Base-by-base conservation (phyloP, 1,139 yeast genomes). In the Blastobotrys indianensis region DNA sequence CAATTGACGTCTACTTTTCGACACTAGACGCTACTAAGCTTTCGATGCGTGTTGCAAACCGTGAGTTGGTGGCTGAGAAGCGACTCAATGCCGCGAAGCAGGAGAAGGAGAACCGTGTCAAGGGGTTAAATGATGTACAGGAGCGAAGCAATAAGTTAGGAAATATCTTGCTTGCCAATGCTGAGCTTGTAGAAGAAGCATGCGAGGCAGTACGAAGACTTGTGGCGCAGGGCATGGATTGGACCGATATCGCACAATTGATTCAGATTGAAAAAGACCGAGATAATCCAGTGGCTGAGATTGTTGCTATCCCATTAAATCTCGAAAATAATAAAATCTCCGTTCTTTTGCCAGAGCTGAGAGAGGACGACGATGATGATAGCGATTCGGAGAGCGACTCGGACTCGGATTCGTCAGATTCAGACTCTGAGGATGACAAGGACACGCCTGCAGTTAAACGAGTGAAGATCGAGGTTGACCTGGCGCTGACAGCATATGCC, bases 191-290 rank as follows among this genome's bases (percentile, higher is more conserved):
- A 2, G 92, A 84, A 46, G 77, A 78, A 23, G 88, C 94, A 41
- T 81, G 78, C 49, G 67, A 63, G 11, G 82, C 86, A 9, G 83
- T 92, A 7, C 82, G 80, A 49, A 70, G 70, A 1, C 67, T 86
- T 47, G 54, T 90, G 4, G 80, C 82, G 44, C 94, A 86, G 60
- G 94, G 87, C 54, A 86, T 87, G 90, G 97, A 92, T 62, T 92
- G 98, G 98, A 75, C 79, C 31, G 85, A 87, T 53, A 88, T 90
- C 50, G 96, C 85, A 60, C 80, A 82, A 53, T 68, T 82, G 47
- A 80, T 92, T 45, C 69, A 74, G 45, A 73, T 80, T 42, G 96
- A 90, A 57, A 82, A 86, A 56, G 65, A 70, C 1, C 76, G 82
- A 53, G 82, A 82, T 0, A 85, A 84, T 56, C 63, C 68, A 2